These are phyloP conservation scores for Aspergillus sp. DNA, from an alignment of 2,329 filamentous ascomycete species.

Conservation along the genomic window DNA sequence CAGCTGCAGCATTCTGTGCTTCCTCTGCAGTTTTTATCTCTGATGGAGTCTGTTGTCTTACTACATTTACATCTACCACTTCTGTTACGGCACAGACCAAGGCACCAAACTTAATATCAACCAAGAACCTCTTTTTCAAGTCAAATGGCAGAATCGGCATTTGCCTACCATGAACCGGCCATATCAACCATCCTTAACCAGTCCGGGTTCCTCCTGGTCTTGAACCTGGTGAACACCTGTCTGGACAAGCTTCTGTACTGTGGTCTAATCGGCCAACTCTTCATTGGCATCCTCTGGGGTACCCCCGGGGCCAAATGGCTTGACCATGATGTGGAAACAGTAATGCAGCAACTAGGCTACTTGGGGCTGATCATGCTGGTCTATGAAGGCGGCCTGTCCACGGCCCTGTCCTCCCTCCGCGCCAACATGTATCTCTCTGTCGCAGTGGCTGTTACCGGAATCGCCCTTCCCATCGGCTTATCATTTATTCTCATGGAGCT, in stretches of 20 bases:
- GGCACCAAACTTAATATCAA: too few species aligned
- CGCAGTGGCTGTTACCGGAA: constrained; percentile 65
- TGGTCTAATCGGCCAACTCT: constrained; percentile 69
- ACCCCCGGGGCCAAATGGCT: constrained; percentile 65
- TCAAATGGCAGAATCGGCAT: constrained; percentile 20
- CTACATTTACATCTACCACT: background rate
- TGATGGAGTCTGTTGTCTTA: constrained; percentile 1
- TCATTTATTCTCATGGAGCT: constrained; percentile 61
- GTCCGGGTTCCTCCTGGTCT: constrained; percentile 61
- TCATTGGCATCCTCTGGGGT: constrained; percentile 70
- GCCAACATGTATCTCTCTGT: constrained; percentile 62
- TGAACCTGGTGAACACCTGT: constrained; percentile 59
- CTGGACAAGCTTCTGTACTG: constrained; percentile 66
- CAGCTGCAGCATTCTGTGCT: too few species aligned
- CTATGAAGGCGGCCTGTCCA: constrained; percentile 59
- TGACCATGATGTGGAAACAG: constrained; percentile 50
- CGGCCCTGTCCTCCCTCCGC: constrained; percentile 51
- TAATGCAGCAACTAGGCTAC: constrained; percentile 67
- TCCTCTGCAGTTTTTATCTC: background rate
- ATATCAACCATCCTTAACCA: constrained; percentile 61
- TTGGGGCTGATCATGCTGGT: constrained; percentile 71
- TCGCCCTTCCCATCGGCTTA: constrained; percentile 62
- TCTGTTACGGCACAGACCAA: background rate
- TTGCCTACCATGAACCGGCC: constrained; percentile 63
- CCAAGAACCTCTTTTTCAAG: too few species aligned